These are phyloP conservation scores for Cladosporium cucumerinum DNA, from an alignment of 2,329 filamentous ascomycete genomes.

Conservation along the genomic window DNA sequence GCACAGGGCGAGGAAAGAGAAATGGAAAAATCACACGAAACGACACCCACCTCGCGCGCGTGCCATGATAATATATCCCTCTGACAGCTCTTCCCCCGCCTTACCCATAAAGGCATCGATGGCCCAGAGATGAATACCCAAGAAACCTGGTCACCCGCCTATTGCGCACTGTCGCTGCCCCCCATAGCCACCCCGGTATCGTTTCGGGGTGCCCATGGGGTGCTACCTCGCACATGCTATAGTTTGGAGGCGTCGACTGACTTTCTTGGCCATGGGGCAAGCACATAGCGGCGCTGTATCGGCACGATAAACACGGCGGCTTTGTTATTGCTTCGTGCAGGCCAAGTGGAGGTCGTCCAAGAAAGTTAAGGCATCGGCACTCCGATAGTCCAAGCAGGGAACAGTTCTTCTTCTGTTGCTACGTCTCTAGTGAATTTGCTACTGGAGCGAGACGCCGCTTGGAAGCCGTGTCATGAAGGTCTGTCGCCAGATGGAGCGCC, in stretches of 20 bases:
- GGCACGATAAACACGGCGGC: constrained; percentile 1
- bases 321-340: constrained; percentile 15
- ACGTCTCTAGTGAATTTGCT: not conserved
- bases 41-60: not conserved
- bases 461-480: not conserved
- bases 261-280: constrained; percentile 13
- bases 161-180: not conserved
- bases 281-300: constrained; percentile 7
- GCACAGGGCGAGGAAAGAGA: not conserved
- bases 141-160: not conserved
- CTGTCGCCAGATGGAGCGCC: not conserved
- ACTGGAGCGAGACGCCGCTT: not conserved
- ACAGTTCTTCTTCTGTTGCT: not conserved
- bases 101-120: constrained; percentile 9
- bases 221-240: constrained; percentile 6
- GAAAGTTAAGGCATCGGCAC: constrained; percentile 16
- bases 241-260: constrained; percentile 1
- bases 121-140: constrained; percentile 10
- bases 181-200: not conserved
- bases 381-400: not conserved
- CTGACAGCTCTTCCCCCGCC: constrained; percentile 2
- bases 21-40: not conserved
- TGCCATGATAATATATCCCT: constrained; percentile 8
- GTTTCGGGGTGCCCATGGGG: constrained; percentile 15
- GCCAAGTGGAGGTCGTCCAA: constrained; percentile 14